Evolutionary conservation across 306 rosid genomes (phyloP), one percentile per base, ranked within the genome.

Genomic region (Vigna angularis): DNA sequence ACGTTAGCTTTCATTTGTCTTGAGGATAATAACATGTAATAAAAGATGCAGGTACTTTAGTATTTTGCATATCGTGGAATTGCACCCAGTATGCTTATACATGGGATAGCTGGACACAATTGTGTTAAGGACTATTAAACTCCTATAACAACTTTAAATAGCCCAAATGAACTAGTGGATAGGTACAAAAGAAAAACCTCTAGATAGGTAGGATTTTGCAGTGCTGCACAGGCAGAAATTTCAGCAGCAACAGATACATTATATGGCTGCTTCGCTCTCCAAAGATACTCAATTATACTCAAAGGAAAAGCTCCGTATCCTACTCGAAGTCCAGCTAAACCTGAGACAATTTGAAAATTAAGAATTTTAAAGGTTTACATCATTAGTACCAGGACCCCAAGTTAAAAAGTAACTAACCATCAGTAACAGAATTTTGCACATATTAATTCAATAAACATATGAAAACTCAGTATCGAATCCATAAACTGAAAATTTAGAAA

Each of bases 231-330:
- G 0, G 98, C 22, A 20, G 98, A 78, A 77, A 95, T 66, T 90
- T 95, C 99, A 65, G 99, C 98, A 81, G 99, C 92, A 74, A 90
- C 97, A 40, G 99, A 95, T 10, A 95, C 99, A 73, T 93, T 95
- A 66, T 95, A 95, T 12, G 99, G 99, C 82, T 95, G 99, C 85
- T 93, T 93, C 78, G 98, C 99, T 85, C 98, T 86, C 99, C 99
- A 95, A 26, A 91, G 87, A 80, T 83, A 95, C 84, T 93, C 91
- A n/a, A 95, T 93, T 30, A 95, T 84, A 79, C 93, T 88, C 84
- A 82, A 77, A 17, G 99, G 97, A 87, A 95, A 93, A 50, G 99
- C 98, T 86, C 99, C 99, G 76, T 95, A 95, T 77, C 99, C 99
- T 63, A 95, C 99, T 30, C 99, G 97, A 74, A 93, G 94, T 81